Conservation (phyloP, 2,329 filamentous ascomycete genomes). For the Monosporascus sp. region DNA sequence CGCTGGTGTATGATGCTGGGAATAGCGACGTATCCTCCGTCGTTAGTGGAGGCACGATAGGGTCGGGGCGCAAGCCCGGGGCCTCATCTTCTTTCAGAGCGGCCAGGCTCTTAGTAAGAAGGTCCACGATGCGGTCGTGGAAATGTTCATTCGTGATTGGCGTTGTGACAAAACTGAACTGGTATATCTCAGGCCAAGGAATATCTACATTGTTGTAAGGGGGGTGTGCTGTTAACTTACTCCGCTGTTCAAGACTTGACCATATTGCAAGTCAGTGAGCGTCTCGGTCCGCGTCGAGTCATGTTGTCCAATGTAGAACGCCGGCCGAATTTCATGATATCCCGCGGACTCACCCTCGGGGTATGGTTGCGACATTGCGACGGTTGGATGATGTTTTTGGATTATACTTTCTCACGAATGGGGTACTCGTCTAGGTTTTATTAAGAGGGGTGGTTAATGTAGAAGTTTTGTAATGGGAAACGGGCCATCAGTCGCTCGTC, state of each 20-base stretch:
- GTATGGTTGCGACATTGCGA: conserved; percentile 17
- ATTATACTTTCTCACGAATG: too few relatives aligned
- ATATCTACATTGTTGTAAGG: conserved; percentile 1
- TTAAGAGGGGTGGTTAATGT: neutral
- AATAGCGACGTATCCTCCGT: conserved; percentile 73
- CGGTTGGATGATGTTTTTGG: too few relatives aligned
- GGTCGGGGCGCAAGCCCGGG: conserved; percentile 46
- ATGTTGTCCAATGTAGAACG: conserved; percentile 70
- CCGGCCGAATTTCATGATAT: conserved; percentile 46
- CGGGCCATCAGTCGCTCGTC: neutral
- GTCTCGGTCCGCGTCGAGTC: conserved; percentile 57
- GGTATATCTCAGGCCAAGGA: conserved; percentile 10
- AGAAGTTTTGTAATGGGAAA: neutral
- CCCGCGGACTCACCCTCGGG: conserved; percentile 12
- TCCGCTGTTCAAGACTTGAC: conserved; percentile 62
- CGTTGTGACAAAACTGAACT: conserved; percentile 77
- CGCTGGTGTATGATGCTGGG: conserved; percentile 62
- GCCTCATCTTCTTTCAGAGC: conserved; percentile 38
- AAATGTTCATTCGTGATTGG: conserved; percentile 73
- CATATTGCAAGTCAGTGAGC: conserved; percentile 59
- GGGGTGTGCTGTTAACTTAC: conserved; percentile 41
- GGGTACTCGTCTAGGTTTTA: too few relatives aligned
- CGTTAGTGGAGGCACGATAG: conserved; percentile 62
- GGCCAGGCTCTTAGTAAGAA: conserved; percentile 52
- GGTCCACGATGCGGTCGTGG: conserved; percentile 58